Evolutionary conservation across 1,284 basidiomycete genomes (phyloP).

Genomic region (Ceratobasidium theobromae): DNA sequence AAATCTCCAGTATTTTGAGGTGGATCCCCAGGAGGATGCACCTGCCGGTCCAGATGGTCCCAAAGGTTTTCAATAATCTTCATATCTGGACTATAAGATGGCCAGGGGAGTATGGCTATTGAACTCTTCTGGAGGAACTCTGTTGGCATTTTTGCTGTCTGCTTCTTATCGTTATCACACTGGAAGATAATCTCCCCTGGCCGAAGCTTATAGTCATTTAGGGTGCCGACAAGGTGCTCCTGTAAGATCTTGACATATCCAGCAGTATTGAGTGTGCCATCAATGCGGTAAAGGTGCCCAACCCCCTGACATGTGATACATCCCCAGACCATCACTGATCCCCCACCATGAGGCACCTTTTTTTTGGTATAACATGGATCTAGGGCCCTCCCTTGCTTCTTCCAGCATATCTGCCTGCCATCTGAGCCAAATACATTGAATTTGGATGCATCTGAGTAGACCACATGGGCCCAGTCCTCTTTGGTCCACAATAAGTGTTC

Average conservation of each 20-base stretch:
- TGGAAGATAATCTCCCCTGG: slow-evolving; percentile 22
- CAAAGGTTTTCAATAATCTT: background rate
- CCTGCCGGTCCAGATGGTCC: background rate
- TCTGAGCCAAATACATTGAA: slow-evolving; percentile 13
- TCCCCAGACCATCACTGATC: slow-evolving; percentile 36
- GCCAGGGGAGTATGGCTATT: background rate
- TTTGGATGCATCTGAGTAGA: background rate
- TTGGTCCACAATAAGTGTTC: background rate
- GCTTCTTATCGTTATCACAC: slow-evolving; percentile 34
- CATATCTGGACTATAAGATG: background rate
- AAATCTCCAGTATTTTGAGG: background rate
- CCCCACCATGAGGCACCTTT: slow-evolving; percentile 34
- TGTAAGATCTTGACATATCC: slow-evolving; percentile 34
- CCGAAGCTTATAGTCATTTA: slow-evolving; percentile 18
- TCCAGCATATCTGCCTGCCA: background rate
- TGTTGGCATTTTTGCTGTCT: background rate
- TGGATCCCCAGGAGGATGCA: background rate
- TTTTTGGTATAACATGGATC: slow-evolving; percentile 2
- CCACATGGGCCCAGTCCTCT: background rate
- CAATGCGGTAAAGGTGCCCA: slow-evolving; percentile 27
- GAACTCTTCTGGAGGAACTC: background rate
- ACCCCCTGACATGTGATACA: slow-evolving; percentile 30
- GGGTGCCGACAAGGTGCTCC: slow-evolving; percentile 26
- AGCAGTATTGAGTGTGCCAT: slow-evolving; percentile 27
- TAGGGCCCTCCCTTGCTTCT: slow-evolving; percentile 3